phyloP scores from a whole-genome alignment of 257 asterid species.

The Gentiana macrophylla region DNA sequence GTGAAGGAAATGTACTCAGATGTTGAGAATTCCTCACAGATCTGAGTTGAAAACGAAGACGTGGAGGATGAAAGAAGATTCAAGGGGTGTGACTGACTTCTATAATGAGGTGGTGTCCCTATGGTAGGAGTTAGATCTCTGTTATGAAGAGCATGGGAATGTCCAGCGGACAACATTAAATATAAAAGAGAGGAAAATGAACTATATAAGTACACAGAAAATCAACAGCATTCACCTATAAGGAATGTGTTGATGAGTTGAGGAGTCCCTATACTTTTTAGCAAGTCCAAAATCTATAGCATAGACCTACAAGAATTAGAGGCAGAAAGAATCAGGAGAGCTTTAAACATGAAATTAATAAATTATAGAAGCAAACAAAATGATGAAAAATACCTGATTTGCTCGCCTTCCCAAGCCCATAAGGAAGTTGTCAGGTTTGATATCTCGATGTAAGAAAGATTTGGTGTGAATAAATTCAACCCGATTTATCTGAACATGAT shows the following conservation, averaged over 20 bases:
- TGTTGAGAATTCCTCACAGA: too few relatives aligned
- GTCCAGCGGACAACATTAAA: too few relatives aligned
- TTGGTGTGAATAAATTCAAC: conserved; percentile 63
- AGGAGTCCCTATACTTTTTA: conserved; percentile 73
- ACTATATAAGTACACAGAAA: too few relatives aligned
- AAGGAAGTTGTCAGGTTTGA: conserved; percentile 81
- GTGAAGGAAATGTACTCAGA: too few relatives aligned
- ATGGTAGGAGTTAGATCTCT: too few relatives aligned
- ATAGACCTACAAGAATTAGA: conserved; percentile 41
- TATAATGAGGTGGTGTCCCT: too few relatives aligned
- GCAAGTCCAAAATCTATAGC: conserved; percentile 87
- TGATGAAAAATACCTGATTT: conserved; percentile 43
- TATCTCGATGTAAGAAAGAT: conserved; percentile 79
- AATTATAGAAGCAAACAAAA: conserved; percentile 3
- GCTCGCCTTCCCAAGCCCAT: conserved; percentile 89
- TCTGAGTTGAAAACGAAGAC: too few relatives aligned
- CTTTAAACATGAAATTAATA: not conserved
- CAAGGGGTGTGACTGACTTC: too few relatives aligned
- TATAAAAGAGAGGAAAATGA: too few relatives aligned
- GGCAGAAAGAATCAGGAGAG: conserved; percentile 11
- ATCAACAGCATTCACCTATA: conserved; percentile 42
- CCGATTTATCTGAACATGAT: conserved; percentile 46
- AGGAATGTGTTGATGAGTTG: conserved; percentile 82
- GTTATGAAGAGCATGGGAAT: too few relatives aligned
- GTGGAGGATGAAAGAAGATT: too few relatives aligned